These are phyloP conservation scores for Arxiozyma slooffiae DNA, from an alignment of 1,139 yeast genomes.

Conservation along the genomic window DNA sequence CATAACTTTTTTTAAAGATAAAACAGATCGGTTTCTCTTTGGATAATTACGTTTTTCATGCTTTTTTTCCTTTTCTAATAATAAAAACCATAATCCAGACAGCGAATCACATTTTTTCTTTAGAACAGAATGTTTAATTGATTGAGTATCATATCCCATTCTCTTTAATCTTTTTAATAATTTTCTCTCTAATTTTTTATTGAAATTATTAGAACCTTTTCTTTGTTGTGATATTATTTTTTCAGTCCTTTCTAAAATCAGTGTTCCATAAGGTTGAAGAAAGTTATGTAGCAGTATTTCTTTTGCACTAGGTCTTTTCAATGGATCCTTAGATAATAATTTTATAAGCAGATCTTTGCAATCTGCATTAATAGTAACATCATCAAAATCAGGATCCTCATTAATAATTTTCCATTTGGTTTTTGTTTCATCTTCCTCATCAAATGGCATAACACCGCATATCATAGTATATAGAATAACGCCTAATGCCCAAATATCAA, in stretches of 20 bases:
- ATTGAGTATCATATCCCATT: constrained; percentile 57
- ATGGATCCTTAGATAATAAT: constrained; percentile 60
- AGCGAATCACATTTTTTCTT: constrained; percentile 62
- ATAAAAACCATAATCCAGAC: constrained; percentile 76
- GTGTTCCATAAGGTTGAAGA: constrained; percentile 41
- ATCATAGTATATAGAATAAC: constrained; percentile 83
- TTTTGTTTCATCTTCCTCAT: constrained; percentile 59
- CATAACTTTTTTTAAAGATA: constrained; percentile 29
- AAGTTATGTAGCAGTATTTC: constrained; percentile 58
- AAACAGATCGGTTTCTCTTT: constrained; percentile 44
- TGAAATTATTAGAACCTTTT: constrained; percentile 38
- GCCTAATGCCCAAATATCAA: constrained; percentile 91
- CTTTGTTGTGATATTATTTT: constrained; percentile 37
- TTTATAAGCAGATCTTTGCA: constrained; percentile 42
- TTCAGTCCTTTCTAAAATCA: constrained; percentile 36
- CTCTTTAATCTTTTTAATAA: constrained; percentile 55
- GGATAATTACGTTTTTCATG: constrained; percentile 37
- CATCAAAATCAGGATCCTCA: constrained; percentile 44
- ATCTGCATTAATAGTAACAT: constrained; percentile 38
- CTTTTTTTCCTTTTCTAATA: constrained; percentile 54
- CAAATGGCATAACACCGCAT: constrained; percentile 86
- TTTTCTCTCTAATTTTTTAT: constrained; percentile 52
- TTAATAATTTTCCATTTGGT: constrained; percentile 54
- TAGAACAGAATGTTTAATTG: constrained; percentile 50
- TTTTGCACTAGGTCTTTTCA: constrained; percentile 48